Percentiles rank a stretch among this genome's conserved stretches.
Evolutionary conservation across 495 filamentous ascomycete species (phyloP).

Genomic region (Daldinia decipiens): DNA sequence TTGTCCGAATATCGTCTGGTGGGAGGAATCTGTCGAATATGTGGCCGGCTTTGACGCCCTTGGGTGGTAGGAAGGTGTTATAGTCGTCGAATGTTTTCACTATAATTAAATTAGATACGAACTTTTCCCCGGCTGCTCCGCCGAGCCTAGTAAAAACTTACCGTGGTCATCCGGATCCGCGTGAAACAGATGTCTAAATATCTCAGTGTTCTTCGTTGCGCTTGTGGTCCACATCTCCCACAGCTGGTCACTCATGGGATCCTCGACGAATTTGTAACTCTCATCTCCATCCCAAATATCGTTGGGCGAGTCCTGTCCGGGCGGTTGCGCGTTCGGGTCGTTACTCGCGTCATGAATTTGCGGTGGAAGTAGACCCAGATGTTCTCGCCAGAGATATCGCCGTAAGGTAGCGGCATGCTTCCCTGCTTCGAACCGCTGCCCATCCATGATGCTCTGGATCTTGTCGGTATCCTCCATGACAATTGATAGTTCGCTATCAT

Average conservation of each 20-base stretch:
- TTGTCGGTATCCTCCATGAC: slow-evolving; percentile 86
- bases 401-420: slow-evolving; percentile 83
- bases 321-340: slow-evolving; percentile 84
- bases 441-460: slow-evolving; percentile 82
- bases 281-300: slow-evolving; percentile 68
- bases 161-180: slow-evolving; percentile 90
- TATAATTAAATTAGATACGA: slow-evolving; percentile 42
- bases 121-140: not conserved
- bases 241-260: slow-evolving; percentile 80
- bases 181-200: slow-evolving; percentile 91
- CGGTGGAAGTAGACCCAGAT: slow-evolving; percentile 82
- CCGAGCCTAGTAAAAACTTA: slow-evolving; percentile 44
- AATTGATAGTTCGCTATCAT: slow-evolving; percentile 92
- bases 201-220: slow-evolving; percentile 80
- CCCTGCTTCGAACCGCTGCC: slow-evolving; percentile 76
- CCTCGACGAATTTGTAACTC: slow-evolving; percentile 79
- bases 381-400: slow-evolving; percentile 90
- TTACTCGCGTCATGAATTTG: slow-evolving; percentile 75
- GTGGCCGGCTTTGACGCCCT: slow-evolving; percentile 80
- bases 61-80: slow-evolving; percentile 76
- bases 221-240: slow-evolving; percentile 86
- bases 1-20: slow-evolving; percentile 72
- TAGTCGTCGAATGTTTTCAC: slow-evolving; percentile 91
- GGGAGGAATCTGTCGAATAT: slow-evolving; percentile 81
- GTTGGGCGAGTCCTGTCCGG: slow-evolving; percentile 75